Evolutionary conservation across 2,329 filamentous ascomycete species (phyloP).

Genomic region (Trichoderma sp.): DNA sequence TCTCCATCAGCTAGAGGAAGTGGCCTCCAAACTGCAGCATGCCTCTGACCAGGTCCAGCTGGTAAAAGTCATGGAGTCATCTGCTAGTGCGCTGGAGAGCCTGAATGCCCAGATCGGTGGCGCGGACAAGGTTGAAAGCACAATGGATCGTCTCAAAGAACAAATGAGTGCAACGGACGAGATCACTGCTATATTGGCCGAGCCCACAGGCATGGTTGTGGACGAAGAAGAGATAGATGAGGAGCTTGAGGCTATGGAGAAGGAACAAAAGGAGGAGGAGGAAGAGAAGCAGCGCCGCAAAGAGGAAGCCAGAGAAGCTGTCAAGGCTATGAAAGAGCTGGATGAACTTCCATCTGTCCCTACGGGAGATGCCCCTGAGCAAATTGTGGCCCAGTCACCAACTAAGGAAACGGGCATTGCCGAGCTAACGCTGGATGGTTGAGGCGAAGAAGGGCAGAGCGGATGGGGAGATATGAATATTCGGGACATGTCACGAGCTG

Average conservation of each 20-base stretch:
- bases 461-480: neutral
- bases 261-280: slow-evolving; percentile 53
- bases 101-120: slow-evolving; percentile 79
- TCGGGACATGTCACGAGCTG: neutral
- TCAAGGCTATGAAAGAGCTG: slow-evolving; percentile 51
- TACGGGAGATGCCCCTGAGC: slow-evolving; percentile 20
- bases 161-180: slow-evolving; percentile 83
- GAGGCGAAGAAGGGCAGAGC: neutral
- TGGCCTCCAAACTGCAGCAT: slow-evolving; percentile 79
- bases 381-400: slow-evolving; percentile 24
- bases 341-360: slow-evolving; percentile 47
- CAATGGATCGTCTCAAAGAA: slow-evolving; percentile 71
- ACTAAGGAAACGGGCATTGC: slow-evolving; percentile 40
- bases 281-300: slow-evolving; percentile 43
- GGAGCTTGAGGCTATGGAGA: slow-evolving; percentile 75
- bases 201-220: slow-evolving; percentile 51
- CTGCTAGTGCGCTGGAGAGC: slow-evolving; percentile 65
- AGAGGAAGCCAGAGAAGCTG: slow-evolving; percentile 30
- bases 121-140: slow-evolving; percentile 67
- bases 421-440: slow-evolving; percentile 28
- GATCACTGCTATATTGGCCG: slow-evolving; percentile 71
- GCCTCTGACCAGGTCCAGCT: slow-evolving; percentile 82
- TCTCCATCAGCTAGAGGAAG: slow-evolving; percentile 76
- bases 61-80: slow-evolving; percentile 76
- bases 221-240: slow-evolving; percentile 86